phyloP scores from a whole-genome alignment of 2,329 filamentous ascomycete species.

The Paracamarosporium sp. region DNA sequence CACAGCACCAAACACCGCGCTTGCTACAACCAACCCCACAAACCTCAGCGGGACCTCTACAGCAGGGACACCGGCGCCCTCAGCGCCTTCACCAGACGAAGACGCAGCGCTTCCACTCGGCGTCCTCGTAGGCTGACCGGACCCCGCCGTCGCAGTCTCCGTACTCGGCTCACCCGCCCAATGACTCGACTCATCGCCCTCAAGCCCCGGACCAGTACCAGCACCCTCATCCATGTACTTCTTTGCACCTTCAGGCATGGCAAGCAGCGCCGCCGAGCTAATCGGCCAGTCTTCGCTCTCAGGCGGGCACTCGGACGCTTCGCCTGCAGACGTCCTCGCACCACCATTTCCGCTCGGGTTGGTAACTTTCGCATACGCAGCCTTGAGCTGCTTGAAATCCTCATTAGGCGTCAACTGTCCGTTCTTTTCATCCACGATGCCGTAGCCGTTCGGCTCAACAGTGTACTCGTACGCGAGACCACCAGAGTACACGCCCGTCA shows the following conservation, averaged over 20 bases:
- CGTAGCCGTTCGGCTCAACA: slow-evolving; percentile 69
- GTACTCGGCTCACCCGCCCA: slow-evolving; percentile 38
- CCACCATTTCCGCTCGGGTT: slow-evolving; percentile 64
- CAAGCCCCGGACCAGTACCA: slow-evolving; percentile 63
- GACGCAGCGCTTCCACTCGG: slow-evolving; percentile 17
- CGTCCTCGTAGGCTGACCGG: slow-evolving; percentile 34
- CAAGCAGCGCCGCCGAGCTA: slow-evolving; percentile 57
- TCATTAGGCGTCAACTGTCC: slow-evolving; percentile 62
- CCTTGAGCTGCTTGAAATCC: slow-evolving; percentile 68
- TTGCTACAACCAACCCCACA: slow-evolving; percentile 37
- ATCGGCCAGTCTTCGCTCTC: slow-evolving; percentile 64
- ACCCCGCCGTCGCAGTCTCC: slow-evolving; percentile 35
- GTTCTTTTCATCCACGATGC: slow-evolving; percentile 73
- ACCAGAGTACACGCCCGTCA: slow-evolving; percentile 91
- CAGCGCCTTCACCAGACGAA: slow-evolving; percentile 8
- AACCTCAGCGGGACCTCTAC: slow-evolving; percentile 38
- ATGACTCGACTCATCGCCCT: slow-evolving; percentile 52
- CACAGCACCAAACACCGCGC: slow-evolving; percentile 39
- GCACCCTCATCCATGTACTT: slow-evolving; percentile 65
- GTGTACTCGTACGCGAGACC: slow-evolving; percentile 97
- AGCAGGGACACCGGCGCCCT: slow-evolving; percentile 22
- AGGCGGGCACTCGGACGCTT: slow-evolving; percentile 61
- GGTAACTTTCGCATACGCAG: slow-evolving; percentile 56
- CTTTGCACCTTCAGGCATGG: slow-evolving; percentile 62
- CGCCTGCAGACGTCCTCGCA: slow-evolving; percentile 59